Conservation (phyloP, 352 stramenopile genomes). For the Pythium volutum region DNA sequence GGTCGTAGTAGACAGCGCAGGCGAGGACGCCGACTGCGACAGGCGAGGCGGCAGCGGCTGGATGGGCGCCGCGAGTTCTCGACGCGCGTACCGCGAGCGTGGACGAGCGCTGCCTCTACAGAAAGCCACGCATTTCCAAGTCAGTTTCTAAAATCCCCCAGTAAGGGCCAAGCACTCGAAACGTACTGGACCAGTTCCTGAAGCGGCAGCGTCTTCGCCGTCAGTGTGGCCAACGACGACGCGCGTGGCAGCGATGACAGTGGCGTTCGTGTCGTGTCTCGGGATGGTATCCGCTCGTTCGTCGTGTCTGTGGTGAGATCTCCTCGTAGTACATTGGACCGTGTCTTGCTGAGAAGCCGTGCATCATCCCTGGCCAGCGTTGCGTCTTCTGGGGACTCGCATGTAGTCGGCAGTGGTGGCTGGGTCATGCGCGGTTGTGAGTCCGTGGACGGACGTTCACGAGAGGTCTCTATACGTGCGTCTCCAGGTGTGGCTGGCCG, state of each 20-base stretch:
- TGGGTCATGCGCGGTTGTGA: not conserved
- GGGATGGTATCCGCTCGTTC: not conserved
- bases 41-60: slow-evolving; percentile 40
- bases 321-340: slow-evolving; percentile 8
- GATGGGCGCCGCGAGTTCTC: slow-evolving; percentile 32
- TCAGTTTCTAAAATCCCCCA: not conserved
- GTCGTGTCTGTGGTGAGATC: not conserved
- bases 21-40: slow-evolving; percentile 24
- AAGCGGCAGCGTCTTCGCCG: not conserved
- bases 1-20: not conserved
- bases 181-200: slow-evolving; percentile 21
- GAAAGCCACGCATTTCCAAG: not conserved
- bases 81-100: slow-evolving; percentile 50
- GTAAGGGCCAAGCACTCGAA: not conserved
- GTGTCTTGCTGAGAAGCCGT: not conserved
- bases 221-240: slow-evolving; percentile 1
- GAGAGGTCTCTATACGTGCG: not conserved
- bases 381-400: not conserved
- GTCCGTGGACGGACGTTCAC: not conserved
- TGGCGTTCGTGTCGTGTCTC: not conserved
- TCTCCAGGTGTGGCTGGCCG: not conserved
- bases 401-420: not conserved
- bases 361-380: not conserved
- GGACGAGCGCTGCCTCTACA: slow-evolving; percentile 40
- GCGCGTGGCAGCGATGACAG: not conserved